Evolutionary conservation across 192 early-diverging fungal genomes (phyloP), one percentile per base, ranked within the genome.

Genomic region (Anaeromyces robustus): DNA sequence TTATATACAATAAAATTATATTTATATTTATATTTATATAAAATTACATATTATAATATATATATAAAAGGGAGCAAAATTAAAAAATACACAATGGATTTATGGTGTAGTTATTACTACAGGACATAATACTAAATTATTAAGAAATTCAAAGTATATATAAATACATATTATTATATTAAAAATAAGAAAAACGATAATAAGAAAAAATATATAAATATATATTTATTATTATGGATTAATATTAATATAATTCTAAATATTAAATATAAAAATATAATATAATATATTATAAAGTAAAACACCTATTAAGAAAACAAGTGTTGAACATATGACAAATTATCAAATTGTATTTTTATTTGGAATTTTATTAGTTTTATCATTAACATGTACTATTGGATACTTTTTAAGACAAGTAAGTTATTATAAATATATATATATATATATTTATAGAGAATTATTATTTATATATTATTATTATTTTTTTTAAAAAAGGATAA

Each of bases 21-120:
- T 14, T 1, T 39, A 39, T 39, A 39, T 12, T 14, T 39, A 39
- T 39, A 39, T 39, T 39, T 6, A 12, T 39, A 14, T n/a, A n/a
- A n/a, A n/a, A 34, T 16, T 41, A 16, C 13, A 1, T 41, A 16
- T 41, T 16, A 16, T 41, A 12, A 14, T 80, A 12, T 59, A 12
- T 30, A 78, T 30, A n/a, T 29, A 30, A 39, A 79, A 83, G 88
- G 97, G 97, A 12, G 96, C 96, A 17, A 92, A 94, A 86, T 84
- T 98, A 80, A 92, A 96, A 77, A 99, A 99, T 85, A 99, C 97
- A 12, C 84, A 87, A 77, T 99, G 96, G 96, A 88, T 95, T 79
- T 99, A 97, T 84, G 96, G 92, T 26, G 85, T 96, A n/a, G 95
- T 94, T 9, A 87, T 99, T n/a, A 97, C 96, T 83, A 99, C 97